Evolutionary conservation across 2,329 filamentous ascomycete species (phyloP), one percentile per base, ranked within the genome.

Genomic region (Tolypocladium inflatum): DNA sequence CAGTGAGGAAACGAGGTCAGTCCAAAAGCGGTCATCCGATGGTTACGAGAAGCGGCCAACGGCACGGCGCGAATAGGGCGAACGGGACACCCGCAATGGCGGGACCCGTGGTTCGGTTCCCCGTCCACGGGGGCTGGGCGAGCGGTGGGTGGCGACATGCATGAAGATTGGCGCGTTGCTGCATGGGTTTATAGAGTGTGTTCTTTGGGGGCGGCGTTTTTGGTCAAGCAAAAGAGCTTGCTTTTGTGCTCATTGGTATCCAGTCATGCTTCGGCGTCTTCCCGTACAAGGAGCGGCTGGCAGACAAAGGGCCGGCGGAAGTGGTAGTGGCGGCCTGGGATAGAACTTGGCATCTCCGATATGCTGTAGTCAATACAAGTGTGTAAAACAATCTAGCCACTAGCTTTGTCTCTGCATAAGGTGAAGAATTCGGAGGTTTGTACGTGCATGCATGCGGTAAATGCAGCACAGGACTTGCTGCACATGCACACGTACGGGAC

Each of bases 161-260:
- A 59, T 56, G 39, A 50, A 57, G 45, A 53, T 38, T 55, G 57
- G 55, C 52, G 57, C 52, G 37, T 52, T 57, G 57, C 45, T 48
- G 50, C 56, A 52, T 52, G 17, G 45, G 19, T 54, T 55, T 38
- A 37, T 39, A 37, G 37, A 55, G 53, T 59, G 54, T 57, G 57
- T 52, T 55, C 33, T 19, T 54, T 50, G 26, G 26, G 37, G 42
- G 54, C 30, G 50, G 56, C 55, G 57, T 59, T 56, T 56, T 35
- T 51, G 55, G 58, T 56, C 41, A 55, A 54, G 38, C 53, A 23
- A 57, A 56, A 48, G 26, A 35, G 42, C 33, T 58, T 55, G 23
- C 43, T 53, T 52, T 57, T 50, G 41, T 30, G n/a, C 45, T 52
- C 6, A 8, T 33, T 8, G 43, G 26, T 35, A 35, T 39, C 52